Evolutionary conservation across 2,329 filamentous ascomycete species (phyloP).

Genomic region (Ophidiomyces ophidiicola): DNA sequence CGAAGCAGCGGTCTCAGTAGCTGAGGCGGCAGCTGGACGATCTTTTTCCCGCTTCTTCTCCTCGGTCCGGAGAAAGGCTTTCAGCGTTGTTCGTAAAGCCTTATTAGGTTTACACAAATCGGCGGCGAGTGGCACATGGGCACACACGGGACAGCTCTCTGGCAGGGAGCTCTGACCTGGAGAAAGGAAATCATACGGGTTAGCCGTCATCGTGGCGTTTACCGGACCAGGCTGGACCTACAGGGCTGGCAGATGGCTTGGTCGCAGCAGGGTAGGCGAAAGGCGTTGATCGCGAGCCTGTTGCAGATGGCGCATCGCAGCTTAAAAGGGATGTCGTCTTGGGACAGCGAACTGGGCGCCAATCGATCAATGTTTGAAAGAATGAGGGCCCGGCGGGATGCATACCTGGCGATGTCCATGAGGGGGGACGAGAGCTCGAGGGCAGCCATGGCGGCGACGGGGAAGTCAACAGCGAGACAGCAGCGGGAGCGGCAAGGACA

Average conservation of each 20-base stretch:
- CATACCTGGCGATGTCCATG: slow-evolving; percentile 34
- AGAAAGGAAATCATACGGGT: too few species aligned
- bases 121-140: slow-evolving; percentile 74
- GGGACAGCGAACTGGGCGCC: slow-evolving; percentile 52
- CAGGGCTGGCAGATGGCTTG: slow-evolving; percentile 86
- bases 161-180: slow-evolving; percentile 64
- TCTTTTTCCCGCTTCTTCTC: slow-evolving; percentile 74
- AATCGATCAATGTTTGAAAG: slow-evolving; percentile 1
- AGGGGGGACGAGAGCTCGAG: slow-evolving; percentile 31
- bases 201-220: not conserved
- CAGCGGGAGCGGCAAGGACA: too few species aligned
- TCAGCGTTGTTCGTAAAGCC: slow-evolving; percentile 78
- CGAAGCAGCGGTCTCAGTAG: slow-evolving; percentile 18
- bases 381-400: not conserved
- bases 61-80: slow-evolving; percentile 78
- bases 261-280: slow-evolving; percentile 86
- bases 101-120: slow-evolving; percentile 85
- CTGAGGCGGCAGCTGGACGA: slow-evolving; percentile 30
- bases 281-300: slow-evolving; percentile 80
- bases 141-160: slow-evolving; percentile 79
- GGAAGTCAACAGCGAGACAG: not conserved
- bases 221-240: slow-evolving; percentile 38
- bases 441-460: slow-evolving; percentile 24
- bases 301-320: slow-evolving; percentile 89
- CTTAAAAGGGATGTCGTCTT: slow-evolving; percentile 88